Base-by-base conservation (phyloP, 805 yeast genomes). In the Lipomyces mesembrius region DNA sequence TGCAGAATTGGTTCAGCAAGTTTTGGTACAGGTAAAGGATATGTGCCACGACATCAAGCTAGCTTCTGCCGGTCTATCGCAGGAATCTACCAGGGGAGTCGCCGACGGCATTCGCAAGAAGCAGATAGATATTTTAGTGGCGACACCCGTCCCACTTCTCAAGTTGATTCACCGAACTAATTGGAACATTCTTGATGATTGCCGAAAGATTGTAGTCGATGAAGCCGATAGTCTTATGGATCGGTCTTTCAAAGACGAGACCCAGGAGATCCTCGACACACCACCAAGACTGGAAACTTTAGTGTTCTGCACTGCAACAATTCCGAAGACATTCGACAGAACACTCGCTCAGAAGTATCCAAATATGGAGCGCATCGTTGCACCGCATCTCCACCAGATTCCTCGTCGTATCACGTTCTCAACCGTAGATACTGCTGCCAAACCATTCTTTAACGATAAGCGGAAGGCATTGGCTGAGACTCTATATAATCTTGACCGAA, bases 161-260 rank as follows among this genome's bases (percentile, higher is more conserved):
- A 67, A 22, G 67, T 68, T 17, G 73, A 71, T 46, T 67, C 84
- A 12, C 74, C 81, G 66, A 70, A 88, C 51, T 6, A 20, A 52
- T 27, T 25, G 43, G 6, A 58, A 62, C n/a, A 20, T 61, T 8
- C 53, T 69, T 17, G 29, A 60, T 5, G 58, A 69, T 29, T 67
- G 72, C 52, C 61, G 71, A 5, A 60, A 83, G 74, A 81, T 89
- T 57, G 94, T 91, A 1, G 84, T 90, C 14, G 99, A 94, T 76
- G 99, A 94, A 77, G 98, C 99, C 0, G 99, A 94, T 78, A 90
- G 97, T 0, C 79, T 94, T 64, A 83, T 93, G 87, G 97, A 93
- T 75, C 84, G 86, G 61, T 88, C 95, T 0, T 93, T 92, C 2
- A 83, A 85, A 68, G 77, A 80, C 1, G 84, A 85, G 1, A 78